Evolutionary conservation across 192 early-diverging fungal genomes (phyloP), one percentile per base, ranked within the genome.

Genomic region (Podila epicladia): DNA sequence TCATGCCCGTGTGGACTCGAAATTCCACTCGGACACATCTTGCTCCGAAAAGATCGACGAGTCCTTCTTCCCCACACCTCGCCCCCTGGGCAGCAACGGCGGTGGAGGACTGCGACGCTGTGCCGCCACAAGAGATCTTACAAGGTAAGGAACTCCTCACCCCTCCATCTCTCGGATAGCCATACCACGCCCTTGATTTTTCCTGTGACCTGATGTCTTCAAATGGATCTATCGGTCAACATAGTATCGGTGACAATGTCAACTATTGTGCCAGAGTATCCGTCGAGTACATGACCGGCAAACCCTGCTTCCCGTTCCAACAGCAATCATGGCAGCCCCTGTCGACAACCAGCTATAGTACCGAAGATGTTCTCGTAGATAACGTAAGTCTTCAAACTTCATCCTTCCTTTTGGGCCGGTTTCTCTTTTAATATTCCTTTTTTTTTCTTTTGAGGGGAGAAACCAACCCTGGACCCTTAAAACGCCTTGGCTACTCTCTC

Each of bases 101-200:
- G 41, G 41, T 15, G 55, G 55, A 58, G 75, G 76, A 9, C 70
- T 79, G n/a, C 69, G 76, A 28, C 76, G 76, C 13, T 79, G 76
- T 59, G 76, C 76, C 5, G 76, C 59, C 41, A 79, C 76, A 20
- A 38, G 76, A 37, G 76, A 79, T 38, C 65, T 79, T 60, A 79
- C 76, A 6, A 79, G 76, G 76, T 79, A 78, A 38, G 12, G 26
- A 32, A 37, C 24, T 22, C 45, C 38, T 3, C 41, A 45, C 29
- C 29, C 29, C n/a, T n/a, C n/a, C n/a, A n/a, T n/a, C n/a, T n/a
- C n/a, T n/a, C n/a, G n/a, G n/a, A n/a, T n/a, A n/a, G n/a, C n/a
- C n/a, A n/a, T n/a, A n/a, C n/a, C n/a, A n/a, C n/a, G n/a, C n/a
- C n/a, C n/a, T n/a, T n/a, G n/a, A 29, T 29, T 29, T 15, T 29